Base-by-base conservation (phyloP, 352 stramenopile genomes). In the Thalassiosira exigua region DNA sequence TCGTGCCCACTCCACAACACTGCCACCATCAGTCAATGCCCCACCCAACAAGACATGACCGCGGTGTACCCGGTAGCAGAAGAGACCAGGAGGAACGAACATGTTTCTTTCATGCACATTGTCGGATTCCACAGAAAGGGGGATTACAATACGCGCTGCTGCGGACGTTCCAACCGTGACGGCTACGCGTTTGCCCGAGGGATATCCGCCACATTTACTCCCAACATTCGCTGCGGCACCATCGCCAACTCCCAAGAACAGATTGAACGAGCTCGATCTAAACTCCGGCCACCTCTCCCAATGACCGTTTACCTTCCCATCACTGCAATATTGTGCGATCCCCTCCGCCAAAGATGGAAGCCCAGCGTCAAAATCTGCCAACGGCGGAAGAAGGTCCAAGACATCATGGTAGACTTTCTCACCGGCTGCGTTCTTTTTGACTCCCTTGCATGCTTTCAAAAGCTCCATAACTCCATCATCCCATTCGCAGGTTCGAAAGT, bases 1-100 rank as follows among this genome's bases (percentile, higher is more conserved):
- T 42, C 89, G 80, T 53, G 95, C 93, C 88, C 96, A 98, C 60
- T 97, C 94, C 67, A 96, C 95, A 4, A 98, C 86, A n/a, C 94
- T 98, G n/a, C 95, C 96, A n/a, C 96, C 96, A 83, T 98, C 96
- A 32, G 95, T 98, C n/a, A 98, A 83, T 0, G 96, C 96, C 24
- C 96, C 96, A n/a, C 96, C 96, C 0, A 98, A 77, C 65, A 98
- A 73, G 54, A 98, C 71, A 21, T 93, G 88, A 33, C 95, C 76
- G 21, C 88, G 84, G 56, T 95, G 83, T 39, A 98, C 93, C 33
- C 95, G 92, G 79, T 98, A 98, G 82, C 95, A 98, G 91, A 96
- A 98, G 14, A 98, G 82, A 2, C 96, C 96, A 27, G 66, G 21
- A 27, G 91, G 91, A 65, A 89, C 59, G 7, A 22, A 3, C 5